phyloP scores from a whole-genome alignment of 2,329 filamentous ascomycete genomes.

The Fusarium anthophilum region DNA sequence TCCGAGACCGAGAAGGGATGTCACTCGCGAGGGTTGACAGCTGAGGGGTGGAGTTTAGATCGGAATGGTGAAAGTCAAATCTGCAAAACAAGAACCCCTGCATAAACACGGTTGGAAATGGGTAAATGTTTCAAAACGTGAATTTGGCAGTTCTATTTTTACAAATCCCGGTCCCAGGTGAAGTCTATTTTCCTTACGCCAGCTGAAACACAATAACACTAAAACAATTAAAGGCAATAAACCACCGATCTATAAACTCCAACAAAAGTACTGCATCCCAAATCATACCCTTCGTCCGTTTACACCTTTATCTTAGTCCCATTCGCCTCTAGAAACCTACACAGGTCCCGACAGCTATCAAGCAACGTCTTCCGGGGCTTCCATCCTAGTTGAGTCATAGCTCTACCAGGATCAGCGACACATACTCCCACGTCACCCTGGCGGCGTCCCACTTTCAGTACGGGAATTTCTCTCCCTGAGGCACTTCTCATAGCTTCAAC shows the following conservation, averaged over 20 bases:
- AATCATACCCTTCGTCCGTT: not conserved
- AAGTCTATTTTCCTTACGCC: not conserved
- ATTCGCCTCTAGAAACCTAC: slow-evolving; percentile 8
- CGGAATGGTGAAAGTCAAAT: not conserved
- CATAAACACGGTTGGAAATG: not conserved
- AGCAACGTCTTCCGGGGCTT: slow-evolving; percentile 29
- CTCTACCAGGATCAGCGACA: slow-evolving; percentile 53
- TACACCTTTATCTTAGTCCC: not conserved
- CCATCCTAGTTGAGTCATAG: slow-evolving; percentile 56
- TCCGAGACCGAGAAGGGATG: not conserved
- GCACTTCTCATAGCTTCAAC: not conserved
- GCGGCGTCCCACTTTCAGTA: not conserved
- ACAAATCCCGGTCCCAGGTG: not conserved
- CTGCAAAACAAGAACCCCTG: not conserved
- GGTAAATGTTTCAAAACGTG: not conserved
- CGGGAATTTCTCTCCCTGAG: not conserved
- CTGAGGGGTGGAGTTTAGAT: not conserved
- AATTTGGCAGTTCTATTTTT: not conserved
- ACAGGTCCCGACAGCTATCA: slow-evolving; percentile 26
- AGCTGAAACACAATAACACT: not conserved
- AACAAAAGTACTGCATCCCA: not conserved
- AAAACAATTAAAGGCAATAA: too few species aligned
- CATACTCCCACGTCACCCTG: slow-evolving; percentile 41
- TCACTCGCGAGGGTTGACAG: not conserved
- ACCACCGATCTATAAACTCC: not conserved